These are phyloP conservation scores for Dysphania ambrosioides DNA, from an alignment of 148 eudicot species.

Conservation along the genomic window DNA sequence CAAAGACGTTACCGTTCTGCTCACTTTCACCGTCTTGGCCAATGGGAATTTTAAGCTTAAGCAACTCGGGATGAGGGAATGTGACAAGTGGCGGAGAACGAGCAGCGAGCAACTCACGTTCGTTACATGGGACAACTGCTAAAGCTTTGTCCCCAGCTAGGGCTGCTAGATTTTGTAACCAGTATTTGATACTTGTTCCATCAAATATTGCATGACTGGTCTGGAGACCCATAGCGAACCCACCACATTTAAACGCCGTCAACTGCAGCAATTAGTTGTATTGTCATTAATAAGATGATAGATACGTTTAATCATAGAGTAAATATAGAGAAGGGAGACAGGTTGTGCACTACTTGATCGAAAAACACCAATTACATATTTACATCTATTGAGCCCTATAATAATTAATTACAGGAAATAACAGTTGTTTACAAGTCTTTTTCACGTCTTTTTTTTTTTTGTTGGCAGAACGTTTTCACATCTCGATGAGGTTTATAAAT, in stretches of 20 bases:
- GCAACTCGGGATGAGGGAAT: constrained; percentile 73
- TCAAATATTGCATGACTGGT: constrained; percentile 73
- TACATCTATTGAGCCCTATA: too few species aligned
- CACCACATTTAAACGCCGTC: constrained; percentile 87
- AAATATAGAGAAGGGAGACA: too few species aligned
- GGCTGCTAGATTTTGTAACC: constrained; percentile 71
- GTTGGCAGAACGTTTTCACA: too few species aligned
- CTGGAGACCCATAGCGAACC: constrained; percentile 72
- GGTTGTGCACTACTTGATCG: too few species aligned
- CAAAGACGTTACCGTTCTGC: constrained; percentile 40
- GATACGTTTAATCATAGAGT: background rate
- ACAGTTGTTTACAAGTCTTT: too few species aligned
- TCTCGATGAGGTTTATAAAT: too few species aligned
- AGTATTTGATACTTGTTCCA: constrained; percentile 60
- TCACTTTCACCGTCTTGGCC: constrained; percentile 35
- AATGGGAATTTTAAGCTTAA: constrained; percentile 46
- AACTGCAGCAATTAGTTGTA: constrained; percentile 36
- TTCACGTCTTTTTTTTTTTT: too few species aligned
- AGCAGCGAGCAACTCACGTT: constrained; percentile 70
- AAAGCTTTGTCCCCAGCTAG: constrained; percentile 55
- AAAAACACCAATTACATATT: too few species aligned
- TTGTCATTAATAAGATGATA: background rate
- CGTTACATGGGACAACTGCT: constrained; percentile 47
- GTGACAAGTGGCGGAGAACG: constrained; percentile 72
- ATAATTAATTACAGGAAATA: too few species aligned